Evolutionary conservation across 805 yeast species (phyloP), one percentile per base, ranked within the genome.

Genomic region (Saturnispora mendoncae): DNA sequence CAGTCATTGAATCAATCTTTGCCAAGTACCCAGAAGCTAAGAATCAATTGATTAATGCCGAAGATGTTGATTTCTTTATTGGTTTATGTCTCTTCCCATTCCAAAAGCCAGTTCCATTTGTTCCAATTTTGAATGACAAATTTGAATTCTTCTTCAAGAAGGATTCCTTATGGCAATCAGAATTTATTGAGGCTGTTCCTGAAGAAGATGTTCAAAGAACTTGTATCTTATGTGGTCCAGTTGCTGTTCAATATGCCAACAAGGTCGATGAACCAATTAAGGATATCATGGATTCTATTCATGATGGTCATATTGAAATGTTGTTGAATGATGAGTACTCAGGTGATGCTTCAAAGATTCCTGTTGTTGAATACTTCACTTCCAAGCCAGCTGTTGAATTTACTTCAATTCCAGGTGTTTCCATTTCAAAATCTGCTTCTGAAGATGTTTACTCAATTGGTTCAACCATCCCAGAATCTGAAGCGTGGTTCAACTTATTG

Each of bases 101-200:
- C 46, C 97, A 90, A 69, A 92, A 92, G 68, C 99, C 99, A 26
- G 96, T 87, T 60, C 98, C 98, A 49, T 92, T 92, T 54, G 88
- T 92, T 54, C 99, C 99, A 39, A 83, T 85, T 17, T 73, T 92
- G 62, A 95, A 92, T 60, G 94, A 85, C 51, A 83, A 85, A 69
- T 86, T 92, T 56, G 97, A 92, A 65, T 79, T 81, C 59, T 92
- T 84, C 76, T 92, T 92, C 78, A 92, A 92, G 78, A 92, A 92
- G 71, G 99, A 92, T 66, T 90, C 97, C 24, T 73, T 92, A 62
- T 92, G 98, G 98, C 99, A 92, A 74, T 84, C 95, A 19, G 97
- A 92, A 71, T 90, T 85, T 61, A 75, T 92, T 60, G 97, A 87
- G 62, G 84, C 97, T 46, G 97, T 92, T 59, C 88, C 85, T 51